These are phyloP conservation scores for Trapa bicornis DNA, from an alignment of 345 rosid genomes.

Conservation along the genomic window DNA sequence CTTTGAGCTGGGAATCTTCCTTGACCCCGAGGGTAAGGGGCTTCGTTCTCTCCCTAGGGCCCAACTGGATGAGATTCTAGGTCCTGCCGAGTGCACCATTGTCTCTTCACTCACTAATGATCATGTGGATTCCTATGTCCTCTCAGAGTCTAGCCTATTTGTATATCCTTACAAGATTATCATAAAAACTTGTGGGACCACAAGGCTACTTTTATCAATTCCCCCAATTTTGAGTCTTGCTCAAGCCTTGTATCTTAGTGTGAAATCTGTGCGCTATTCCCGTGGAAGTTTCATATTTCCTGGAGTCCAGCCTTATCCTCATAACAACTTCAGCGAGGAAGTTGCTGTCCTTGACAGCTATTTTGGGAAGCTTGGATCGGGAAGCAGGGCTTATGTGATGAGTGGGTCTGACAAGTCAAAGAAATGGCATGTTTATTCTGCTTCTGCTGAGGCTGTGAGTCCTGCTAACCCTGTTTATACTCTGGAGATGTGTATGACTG, in stretches of 20 bases:
- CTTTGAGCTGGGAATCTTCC: conserved; percentile 39
- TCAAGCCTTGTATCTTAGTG: conserved; percentile 35
- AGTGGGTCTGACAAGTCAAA: conserved; percentile 29
- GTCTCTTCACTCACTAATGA: conserved; percentile 54
- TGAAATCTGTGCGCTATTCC: conserved; percentile 45
- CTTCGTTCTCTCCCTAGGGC: conserved; percentile 44
- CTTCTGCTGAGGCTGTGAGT: conserved; percentile 19
- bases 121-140: conserved; percentile 56
- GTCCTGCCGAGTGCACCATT: conserved; percentile 66
- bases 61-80: conserved; percentile 56
- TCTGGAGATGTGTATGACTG: conserved; percentile 86
- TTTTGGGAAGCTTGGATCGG: conserved; percentile 38
- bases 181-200: conserved; percentile 86
- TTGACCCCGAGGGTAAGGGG: conserved; percentile 56
- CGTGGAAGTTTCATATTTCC: conserved; percentile 69
- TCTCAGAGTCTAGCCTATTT: conserved; percentile 79
- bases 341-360: conserved; percentile 55
- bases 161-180: conserved; percentile 66
- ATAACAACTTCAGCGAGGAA: conserved; percentile 67
- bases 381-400: conserved; percentile 57
- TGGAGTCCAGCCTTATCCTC: conserved; percentile 56
- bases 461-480: conserved; percentile 30
- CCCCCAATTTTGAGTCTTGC: conserved; percentile 50
- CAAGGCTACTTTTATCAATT: conserved; percentile 58
- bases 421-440: conserved; percentile 80